Evolutionary conservation across 2,329 filamentous ascomycete species (phyloP), one percentile per base, ranked within the genome.

Genomic region (Chaetothyriales sp.): DNA sequence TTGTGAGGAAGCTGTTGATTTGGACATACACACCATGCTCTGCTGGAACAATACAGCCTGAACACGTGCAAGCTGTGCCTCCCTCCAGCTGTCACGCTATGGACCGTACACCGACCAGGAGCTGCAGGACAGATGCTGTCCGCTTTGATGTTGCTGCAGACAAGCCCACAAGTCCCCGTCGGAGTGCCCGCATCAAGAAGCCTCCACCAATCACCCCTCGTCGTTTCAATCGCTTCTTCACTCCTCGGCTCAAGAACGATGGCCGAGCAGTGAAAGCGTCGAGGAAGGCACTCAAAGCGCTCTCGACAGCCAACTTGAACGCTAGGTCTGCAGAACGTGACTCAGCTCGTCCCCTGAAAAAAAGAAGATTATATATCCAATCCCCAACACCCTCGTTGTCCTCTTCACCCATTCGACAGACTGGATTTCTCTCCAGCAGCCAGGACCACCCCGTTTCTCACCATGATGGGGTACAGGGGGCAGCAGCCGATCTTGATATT

Each of bases 221-320:
- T 47, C 71, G 72, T n/a, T 75, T 75, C 54, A 68, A 66, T 50
- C 66, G 69, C 37, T 75, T 75, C 57, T 75, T 75, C 55, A 74
- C 72, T n/a, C 73, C 73, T 37, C 69, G 49, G 60, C 70, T 59
- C 43, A 62, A 59, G 50, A 66, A 63, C 53, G 63, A 62, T 59
- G 61, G 58, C n/a, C 63, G 61, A 37, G 60, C 60, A 15, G 65
- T 68, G 18, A 67, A 65, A 54, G 66, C 70, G 13, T 71, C 64
- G 56, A 67, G 73, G 19, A 70, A 72, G 59, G 69, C 67, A 13
- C 61, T 75, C 51, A 64, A 65, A 59, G 66, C 69, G 18, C 67
- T 75, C 44, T 71, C 65, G 45, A 67, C 55, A 25, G 53, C 56
- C 10, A 54, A 22, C 5, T 40, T 60, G 25, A 60, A 60, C 50